Conservation (phyloP, 2,329 filamentous ascomycete species). For the Penicillium sp. region DNA sequence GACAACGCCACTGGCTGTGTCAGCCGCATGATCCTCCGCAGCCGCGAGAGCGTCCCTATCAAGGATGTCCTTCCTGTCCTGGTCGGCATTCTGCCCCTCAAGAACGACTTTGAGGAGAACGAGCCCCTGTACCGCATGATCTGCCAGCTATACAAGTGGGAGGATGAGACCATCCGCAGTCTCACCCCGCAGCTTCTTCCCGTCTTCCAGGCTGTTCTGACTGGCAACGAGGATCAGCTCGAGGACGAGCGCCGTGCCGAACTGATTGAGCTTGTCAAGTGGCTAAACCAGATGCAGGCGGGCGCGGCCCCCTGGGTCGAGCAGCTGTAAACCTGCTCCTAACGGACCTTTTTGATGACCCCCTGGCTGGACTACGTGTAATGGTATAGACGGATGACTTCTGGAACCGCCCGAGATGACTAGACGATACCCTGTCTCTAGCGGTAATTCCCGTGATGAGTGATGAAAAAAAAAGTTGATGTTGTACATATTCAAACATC, state of each 20-base stretch:
- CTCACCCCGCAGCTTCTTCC: conserved; percentile 48
- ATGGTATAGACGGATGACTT: conserved; percentile 29
- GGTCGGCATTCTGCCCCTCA: conserved; percentile 75
- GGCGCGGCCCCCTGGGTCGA: conserved; percentile 41
- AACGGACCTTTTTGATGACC: conserved; percentile 12
- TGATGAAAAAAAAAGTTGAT: conserved; percentile 31
- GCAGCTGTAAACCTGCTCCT: conserved; percentile 29
- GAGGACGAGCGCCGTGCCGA: conserved; percentile 49
- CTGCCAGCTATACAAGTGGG: conserved; percentile 67
- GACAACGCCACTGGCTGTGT: conserved; percentile 94
- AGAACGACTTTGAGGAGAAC: conserved; percentile 96
- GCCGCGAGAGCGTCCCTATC: conserved; percentile 79
- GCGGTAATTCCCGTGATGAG: conserved; percentile 27
- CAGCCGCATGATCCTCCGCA: conserved; percentile 84
- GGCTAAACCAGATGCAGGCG: conserved; percentile 47
- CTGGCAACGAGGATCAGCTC: conserved; percentile 46
- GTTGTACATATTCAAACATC: conserved; percentile 22
- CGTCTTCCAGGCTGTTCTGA: conserved; percentile 48
- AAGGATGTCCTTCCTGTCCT: conserved; percentile 77
- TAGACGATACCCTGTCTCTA: conserved; percentile 33
- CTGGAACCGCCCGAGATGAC: conserved; percentile 25
- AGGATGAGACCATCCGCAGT: conserved; percentile 45
- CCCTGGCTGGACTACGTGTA: conserved; percentile 16
- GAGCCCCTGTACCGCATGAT: conserved; percentile 90
- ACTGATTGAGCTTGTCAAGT: conserved; percentile 49